Percentiles rank a stretch among this genome's conserved stretches.
Conservation (phyloP, 139 green algal genomes). For the Klebsormidium nitens region DNA sequence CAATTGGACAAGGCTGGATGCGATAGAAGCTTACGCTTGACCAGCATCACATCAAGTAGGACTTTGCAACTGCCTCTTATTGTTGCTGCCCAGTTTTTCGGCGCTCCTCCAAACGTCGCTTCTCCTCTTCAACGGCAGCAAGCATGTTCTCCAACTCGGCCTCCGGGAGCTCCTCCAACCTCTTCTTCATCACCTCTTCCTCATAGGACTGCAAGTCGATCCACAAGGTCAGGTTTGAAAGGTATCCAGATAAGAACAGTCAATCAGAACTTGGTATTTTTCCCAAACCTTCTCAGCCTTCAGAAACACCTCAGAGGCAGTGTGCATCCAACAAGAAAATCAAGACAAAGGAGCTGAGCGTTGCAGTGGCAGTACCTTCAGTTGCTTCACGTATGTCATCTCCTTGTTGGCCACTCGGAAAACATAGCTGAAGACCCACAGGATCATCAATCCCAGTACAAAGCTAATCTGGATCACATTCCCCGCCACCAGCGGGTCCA, state of each 20-base stretch:
- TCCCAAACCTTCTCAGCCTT: too few species aligned
- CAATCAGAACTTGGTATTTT: too few species aligned
- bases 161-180: constrained; percentile 91
- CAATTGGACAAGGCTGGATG: too few species aligned
- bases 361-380: constrained; percentile 53
- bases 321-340: too few species aligned
- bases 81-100: constrained; percentile 3
- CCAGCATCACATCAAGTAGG: too few species aligned
- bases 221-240: constrained; percentile 96
- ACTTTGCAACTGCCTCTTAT: too few species aligned
- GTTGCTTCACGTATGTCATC: constrained; percentile 98
- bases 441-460: constrained; percentile 28
- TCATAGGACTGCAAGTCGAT: constrained; percentile 93
- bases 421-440: constrained; percentile 63
- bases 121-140: constrained; percentile 41
- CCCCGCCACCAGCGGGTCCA: constrained; percentile 27
- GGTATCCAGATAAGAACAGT: too few species aligned
- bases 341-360: too few species aligned
- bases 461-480: constrained; percentile 38
- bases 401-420: constrained; percentile 96
- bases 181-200: constrained; percentile 77
- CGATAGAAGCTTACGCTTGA: too few species aligned
- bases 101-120: constrained; percentile 19
- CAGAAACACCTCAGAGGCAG: too few species aligned
- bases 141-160: constrained; percentile 57